Evolutionary conservation across 2,329 filamentous ascomycete species (phyloP), one percentile per base, ranked within the genome.

Genomic region (Penicillium sp.): DNA sequence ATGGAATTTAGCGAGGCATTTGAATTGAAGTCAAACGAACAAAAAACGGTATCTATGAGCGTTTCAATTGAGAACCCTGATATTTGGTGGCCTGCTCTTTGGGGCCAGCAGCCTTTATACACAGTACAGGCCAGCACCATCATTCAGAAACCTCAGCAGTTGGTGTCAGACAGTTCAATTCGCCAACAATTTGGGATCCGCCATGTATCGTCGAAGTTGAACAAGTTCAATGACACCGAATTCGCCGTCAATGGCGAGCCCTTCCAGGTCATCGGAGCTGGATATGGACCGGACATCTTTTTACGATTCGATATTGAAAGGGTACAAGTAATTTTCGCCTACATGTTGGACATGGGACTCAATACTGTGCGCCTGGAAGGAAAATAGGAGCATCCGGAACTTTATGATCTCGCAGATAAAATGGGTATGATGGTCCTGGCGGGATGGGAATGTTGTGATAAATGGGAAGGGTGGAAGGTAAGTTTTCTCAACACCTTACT

Each of bases 371-470:
- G 85, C 2, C 76, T 87, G 1, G 85, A 88, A 65, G 85, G 85
- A 2, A 87, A 86, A 59, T 81, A 85, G 65, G 85, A 87, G 62
- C 85, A 87, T 8, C 81, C 83, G 0, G 79, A 82, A 59, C 70
- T 88, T 1, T 88, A 86, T 63, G 75, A 82, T 0, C 72, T 86
- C 2, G 82, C 84, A 1, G 84, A 87, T 62, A 73, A 77, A 3
- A 72, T 85, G 63, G 85, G 85, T 0, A 63, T 87, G 35, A 85
- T 88, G 83, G 69, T 87, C 0, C 73, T 88, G 37, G 74, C 83
- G 0, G 85, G 85, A 0, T 88, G 84, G 84, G 84, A 87, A 58
- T 88, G 85, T 68, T 88, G 85, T 66, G 82, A 87, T 61, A 87
- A 87, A 66, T 88, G 85, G 85, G 85, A 88, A 64, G 81, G 79